phyloP scores from a whole-genome alignment of 2,329 filamentous ascomycete genomes.

The Orbilia ellipsospora region DNA sequence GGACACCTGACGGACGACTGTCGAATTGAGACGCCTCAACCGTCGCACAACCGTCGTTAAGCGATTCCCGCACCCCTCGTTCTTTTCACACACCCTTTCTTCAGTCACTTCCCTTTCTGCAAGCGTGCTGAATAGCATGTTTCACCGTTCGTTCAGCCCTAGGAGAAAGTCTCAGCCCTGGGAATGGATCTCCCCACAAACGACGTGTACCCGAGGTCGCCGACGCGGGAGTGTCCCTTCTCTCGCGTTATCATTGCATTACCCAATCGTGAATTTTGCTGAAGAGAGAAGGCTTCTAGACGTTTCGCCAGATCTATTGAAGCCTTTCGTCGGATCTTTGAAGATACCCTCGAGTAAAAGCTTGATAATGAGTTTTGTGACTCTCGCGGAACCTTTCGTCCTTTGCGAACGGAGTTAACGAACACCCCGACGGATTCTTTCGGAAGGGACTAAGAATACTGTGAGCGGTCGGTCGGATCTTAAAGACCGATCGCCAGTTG shows the following conservation, averaged over 20 bases:
- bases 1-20: background rate
- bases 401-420: slow-evolving; percentile 18
- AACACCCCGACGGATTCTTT: slow-evolving; percentile 28
- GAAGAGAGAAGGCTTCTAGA: slow-evolving; percentile 24
- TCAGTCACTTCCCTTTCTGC: too few relatives aligned
- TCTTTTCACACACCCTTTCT: slow-evolving; percentile 11
- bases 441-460: slow-evolving; percentile 35
- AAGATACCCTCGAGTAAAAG: background rate
- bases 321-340: slow-evolving; percentile 3
- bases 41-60: slow-evolving; percentile 55
- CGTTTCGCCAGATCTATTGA: slow-evolving; percentile 19
- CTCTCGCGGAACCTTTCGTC: background rate
- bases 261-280: slow-evolving; percentile 15
- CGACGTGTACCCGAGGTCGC: slow-evolving; percentile 52
- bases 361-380: slow-evolving; percentile 17
- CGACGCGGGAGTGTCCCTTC: slow-evolving; percentile 51
- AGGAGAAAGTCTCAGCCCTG: slow-evolving; percentile 56
- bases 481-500: slow-evolving; percentile 21
- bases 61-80: slow-evolving; percentile 55
- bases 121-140: slow-evolving; percentile 33
- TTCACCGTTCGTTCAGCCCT: slow-evolving; percentile 53
- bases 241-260: slow-evolving; percentile 26
- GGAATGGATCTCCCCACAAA: slow-evolving; percentile 51
- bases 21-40: slow-evolving; percentile 46
- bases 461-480: slow-evolving; percentile 34